Evolutionary conservation across 257 asterid species (phyloP).

Genomic region (Jaltomata sinuosa): DNA sequence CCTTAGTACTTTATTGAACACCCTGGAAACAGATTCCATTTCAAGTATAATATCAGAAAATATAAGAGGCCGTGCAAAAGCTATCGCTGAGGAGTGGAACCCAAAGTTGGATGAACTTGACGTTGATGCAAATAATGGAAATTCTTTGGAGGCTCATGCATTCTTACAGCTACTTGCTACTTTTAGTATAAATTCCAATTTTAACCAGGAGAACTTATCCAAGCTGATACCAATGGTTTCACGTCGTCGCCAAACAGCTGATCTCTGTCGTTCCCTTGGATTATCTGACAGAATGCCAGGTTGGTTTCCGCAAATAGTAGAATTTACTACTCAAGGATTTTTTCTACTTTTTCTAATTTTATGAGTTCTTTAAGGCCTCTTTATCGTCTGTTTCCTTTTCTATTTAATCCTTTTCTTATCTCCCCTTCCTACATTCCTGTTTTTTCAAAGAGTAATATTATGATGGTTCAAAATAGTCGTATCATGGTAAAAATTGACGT

Average conservation of each 20-base stretch:
- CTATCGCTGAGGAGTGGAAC: slow-evolving; percentile 90
- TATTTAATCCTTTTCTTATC: background rate
- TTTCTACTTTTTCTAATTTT: background rate
- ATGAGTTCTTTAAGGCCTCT: background rate
- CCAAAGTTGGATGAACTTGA: slow-evolving; percentile 87
- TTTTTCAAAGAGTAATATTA: background rate
- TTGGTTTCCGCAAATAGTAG: slow-evolving; percentile 15
- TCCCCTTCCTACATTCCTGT: background rate
- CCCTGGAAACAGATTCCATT: slow-evolving; percentile 31
- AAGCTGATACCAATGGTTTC: slow-evolving; percentile 96
- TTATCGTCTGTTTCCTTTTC: background rate
- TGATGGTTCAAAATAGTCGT: background rate
- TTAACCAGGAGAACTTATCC: slow-evolving; percentile 66
- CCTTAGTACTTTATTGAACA: slow-evolving; percentile 50
- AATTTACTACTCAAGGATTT: background rate
- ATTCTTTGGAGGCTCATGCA: slow-evolving; percentile 97
- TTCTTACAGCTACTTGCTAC: slow-evolving; percentile 91
- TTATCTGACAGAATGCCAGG: slow-evolving; percentile 95
- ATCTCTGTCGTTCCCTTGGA: slow-evolving; percentile 89
- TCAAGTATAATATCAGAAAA: slow-evolving; percentile 37
- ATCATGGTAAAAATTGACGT: background rate
- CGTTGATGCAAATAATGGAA: slow-evolving; percentile 89
- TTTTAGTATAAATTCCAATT: slow-evolving; percentile 74
- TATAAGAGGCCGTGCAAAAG: slow-evolving; percentile 71
- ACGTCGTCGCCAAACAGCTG: slow-evolving; percentile 97